phyloP scores from a whole-genome alignment of 1,284 basidiomycete genomes.

The Dichomitus squalens region DNA sequence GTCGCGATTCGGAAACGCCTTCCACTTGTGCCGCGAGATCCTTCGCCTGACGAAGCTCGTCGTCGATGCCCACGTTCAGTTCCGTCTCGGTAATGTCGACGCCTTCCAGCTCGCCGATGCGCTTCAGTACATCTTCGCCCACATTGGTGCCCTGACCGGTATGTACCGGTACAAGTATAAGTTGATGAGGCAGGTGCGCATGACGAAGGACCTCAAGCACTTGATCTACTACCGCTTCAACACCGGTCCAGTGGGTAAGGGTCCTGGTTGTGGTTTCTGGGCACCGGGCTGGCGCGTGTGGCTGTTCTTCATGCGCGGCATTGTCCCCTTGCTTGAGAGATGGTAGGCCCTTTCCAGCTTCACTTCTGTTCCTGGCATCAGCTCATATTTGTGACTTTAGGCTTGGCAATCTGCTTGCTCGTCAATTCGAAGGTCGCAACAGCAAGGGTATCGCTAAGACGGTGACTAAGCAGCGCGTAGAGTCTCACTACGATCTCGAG shows the following conservation, averaged over 20 bases:
- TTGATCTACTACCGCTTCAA: conserved; percentile 99
- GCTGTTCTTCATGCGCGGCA: conserved; percentile 99
- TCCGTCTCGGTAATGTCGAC: conserved; percentile 97
- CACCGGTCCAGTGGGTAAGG: conserved; percentile 98
- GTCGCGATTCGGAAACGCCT: conserved; percentile 99
- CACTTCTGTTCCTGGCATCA: neutral
- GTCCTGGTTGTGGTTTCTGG: conserved; percentile 99
- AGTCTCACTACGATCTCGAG: conserved; percentile 98
- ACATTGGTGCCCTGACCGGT: conserved; percentile 97
- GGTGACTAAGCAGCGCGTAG: conserved; percentile 98
- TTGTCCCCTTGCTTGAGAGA: conserved; percentile 94
- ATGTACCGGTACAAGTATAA: conserved; percentile 99
- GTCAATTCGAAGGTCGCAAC: conserved; percentile 98
- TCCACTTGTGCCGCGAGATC: conserved; percentile 98
- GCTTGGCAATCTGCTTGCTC: conserved; percentile 96
- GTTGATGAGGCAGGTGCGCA: conserved; percentile 99
- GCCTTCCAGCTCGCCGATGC: conserved; percentile 99
- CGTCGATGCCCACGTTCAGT: conserved; percentile 98
- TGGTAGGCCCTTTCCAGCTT: conserved; percentile 54
- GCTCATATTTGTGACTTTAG: conserved; percentile 31
- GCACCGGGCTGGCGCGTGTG: conserved; percentile 99
- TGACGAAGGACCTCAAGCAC: conserved; percentile 99
- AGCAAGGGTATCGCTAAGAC: conserved; percentile 95
- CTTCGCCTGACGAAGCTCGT: conserved; percentile 97
- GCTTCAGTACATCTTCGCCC: conserved; percentile 96